Evolutionary conservation across 176 grass and related monocot species (phyloP), one percentile per base, ranked within the genome.

Genomic region (Hordeum vulgare): DNA sequence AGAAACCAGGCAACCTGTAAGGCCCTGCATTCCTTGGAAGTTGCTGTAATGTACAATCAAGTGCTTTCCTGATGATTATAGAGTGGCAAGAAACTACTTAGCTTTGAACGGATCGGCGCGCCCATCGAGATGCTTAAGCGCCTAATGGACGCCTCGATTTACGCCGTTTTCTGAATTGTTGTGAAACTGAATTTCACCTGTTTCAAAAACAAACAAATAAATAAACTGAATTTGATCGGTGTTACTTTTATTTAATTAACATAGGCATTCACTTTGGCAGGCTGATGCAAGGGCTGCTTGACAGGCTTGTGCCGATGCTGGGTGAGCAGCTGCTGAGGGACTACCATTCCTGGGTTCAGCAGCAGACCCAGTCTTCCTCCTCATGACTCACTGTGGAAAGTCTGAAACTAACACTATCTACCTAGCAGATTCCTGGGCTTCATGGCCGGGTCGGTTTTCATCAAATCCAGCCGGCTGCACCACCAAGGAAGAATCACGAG

Each of bases 1-100:
- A 99, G 84, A 96, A 86, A 79, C 91, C 96, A 29, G 93, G 96
- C 36, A 99, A 96, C 49, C 24, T 99, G 87, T 97, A 97, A 89
- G 81, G 42, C 35, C 29, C 18, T 61, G 20, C 62, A 82, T 79
- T 35, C 45, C 74, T 64, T 10, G 60, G 21, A 84, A 71, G 7
- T 56, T 36, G 23, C 15, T 23, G 18, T 42, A 40, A 18, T n/a
- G 44, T 28, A 17, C 8, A 11, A 12, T 17, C 11, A 31, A 10
- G 51, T 11, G 0, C n/a, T 7, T n/a, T 70, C 35, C 2, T 47
- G 40, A 72, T 72, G 69, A 12, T 71, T 26, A 24, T 15, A 42
- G 7, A 71, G 11, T 42, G 7, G 4, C 7, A 71, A 71, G 2
- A 15, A 78, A 4, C 4, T 82, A n/a, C n/a, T n/a, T n/a, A 54